These are phyloP conservation scores for Plantago elongata DNA, from an alignment of 257 asterid species.

Conservation along the genomic window DNA sequence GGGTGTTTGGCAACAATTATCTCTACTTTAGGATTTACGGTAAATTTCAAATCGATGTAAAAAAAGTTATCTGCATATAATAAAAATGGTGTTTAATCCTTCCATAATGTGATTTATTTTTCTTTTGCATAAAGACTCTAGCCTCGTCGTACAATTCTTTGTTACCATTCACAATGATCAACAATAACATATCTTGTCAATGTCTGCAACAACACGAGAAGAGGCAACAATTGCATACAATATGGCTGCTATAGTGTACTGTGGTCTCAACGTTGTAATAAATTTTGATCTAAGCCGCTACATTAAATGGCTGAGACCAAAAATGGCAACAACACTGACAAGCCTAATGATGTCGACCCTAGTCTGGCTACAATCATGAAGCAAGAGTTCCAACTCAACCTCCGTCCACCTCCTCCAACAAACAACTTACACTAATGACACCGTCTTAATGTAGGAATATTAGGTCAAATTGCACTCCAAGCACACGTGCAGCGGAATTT, in stretches of 20 bases:
- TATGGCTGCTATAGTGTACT: conserved; percentile 83
- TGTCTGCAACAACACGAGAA: conserved; percentile 67
- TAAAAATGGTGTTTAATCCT: too few relatives aligned
- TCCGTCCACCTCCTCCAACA: conserved; percentile 20
- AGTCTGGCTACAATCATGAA: conserved; percentile 14
- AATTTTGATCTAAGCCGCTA: conserved; percentile 83
- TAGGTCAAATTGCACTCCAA: too few relatives aligned
- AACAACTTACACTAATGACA: neutral
- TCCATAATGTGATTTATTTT: too few relatives aligned
- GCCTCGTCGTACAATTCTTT: neutral
- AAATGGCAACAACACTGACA: neutral
- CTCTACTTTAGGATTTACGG: conserved; percentile 84
- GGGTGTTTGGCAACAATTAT: conserved; percentile 80
- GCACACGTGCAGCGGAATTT: too few relatives aligned
- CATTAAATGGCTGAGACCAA: conserved; percentile 68
- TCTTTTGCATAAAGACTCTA: too few relatives aligned
- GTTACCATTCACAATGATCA: neutral
- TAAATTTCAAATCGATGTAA: conserved; percentile 14
- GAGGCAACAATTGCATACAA: conserved; percentile 85
- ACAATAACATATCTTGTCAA: neutral
- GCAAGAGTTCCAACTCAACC: conserved; percentile 15
- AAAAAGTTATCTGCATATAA: too few relatives aligned
- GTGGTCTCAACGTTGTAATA: conserved; percentile 80
- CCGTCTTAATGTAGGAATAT: too few relatives aligned
- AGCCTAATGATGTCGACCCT: conserved; percentile 11